phyloP scores from a whole-genome alignment of 257 asterid genomes.

The Misopates orontium region DNA sequence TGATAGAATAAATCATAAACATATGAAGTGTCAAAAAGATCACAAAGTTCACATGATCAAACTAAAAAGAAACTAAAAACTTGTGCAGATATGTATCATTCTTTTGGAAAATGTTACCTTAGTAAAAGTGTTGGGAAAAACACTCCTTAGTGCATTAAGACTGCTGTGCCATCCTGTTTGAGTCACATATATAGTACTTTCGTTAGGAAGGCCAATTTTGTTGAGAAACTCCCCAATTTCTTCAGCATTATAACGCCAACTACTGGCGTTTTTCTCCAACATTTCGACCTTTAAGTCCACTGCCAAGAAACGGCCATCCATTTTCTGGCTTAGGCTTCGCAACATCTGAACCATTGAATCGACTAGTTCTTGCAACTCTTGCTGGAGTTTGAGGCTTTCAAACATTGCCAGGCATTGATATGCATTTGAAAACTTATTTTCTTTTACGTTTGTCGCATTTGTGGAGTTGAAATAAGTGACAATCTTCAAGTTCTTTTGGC shows the following conservation, averaged over 20 bases:
- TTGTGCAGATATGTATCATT: too few relatives aligned
- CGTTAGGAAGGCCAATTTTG: slow-evolving; percentile 44
- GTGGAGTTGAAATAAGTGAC: slow-evolving; percentile 35
- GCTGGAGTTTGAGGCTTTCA: slow-evolving; percentile 40
- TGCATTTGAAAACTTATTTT: slow-evolving; percentile 17
- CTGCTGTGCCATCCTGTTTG: slow-evolving; percentile 52
- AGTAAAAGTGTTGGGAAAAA: slow-evolving; percentile 60
- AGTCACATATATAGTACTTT: slow-evolving; percentile 54
- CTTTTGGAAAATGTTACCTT: slow-evolving; percentile 41
- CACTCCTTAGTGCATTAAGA: slow-evolving; percentile 44
- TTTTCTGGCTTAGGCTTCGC: slow-evolving; percentile 43
- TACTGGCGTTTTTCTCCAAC: slow-evolving; percentile 24
- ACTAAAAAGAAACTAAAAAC: too few relatives aligned
- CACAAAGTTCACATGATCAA: too few relatives aligned
- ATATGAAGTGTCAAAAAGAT: too few relatives aligned
- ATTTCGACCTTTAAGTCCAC: slow-evolving; percentile 43
- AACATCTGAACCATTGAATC: slow-evolving; percentile 51
- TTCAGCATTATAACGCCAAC: slow-evolving; percentile 33
- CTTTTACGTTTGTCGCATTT: slow-evolving; percentile 3
- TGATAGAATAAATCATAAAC: slow-evolving; percentile 1
- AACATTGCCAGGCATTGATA: slow-evolving; percentile 47
- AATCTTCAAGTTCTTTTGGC: slow-evolving; percentile 39
- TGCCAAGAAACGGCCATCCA: slow-evolving; percentile 48
- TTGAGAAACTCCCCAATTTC: slow-evolving; percentile 43
- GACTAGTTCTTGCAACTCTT: slow-evolving; percentile 38